phyloP scores from a whole-genome alignment of 352 stramenopile species.

The Phytophthora cryptogea region DNA sequence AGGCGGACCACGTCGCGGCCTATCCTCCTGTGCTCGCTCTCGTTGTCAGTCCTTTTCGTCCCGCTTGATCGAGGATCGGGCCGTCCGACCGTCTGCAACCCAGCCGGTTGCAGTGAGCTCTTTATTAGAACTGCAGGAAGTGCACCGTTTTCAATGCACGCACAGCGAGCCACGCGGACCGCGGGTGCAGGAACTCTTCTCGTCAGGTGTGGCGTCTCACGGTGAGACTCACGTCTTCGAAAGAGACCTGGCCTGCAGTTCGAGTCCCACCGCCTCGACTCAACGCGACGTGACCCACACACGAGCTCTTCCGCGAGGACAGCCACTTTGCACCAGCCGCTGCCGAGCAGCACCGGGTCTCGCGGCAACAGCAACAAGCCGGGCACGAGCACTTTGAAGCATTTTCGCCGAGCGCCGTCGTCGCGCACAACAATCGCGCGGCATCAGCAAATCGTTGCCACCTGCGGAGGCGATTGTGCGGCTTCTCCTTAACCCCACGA shows the following conservation, averaged over 20 bases:
- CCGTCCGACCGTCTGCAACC: conserved; percentile 28
- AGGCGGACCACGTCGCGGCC: conserved; percentile 18
- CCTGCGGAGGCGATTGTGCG: conserved; percentile 30
- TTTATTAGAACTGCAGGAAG: background rate
- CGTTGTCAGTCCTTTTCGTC: conserved; percentile 32
- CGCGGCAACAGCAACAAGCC: conserved; percentile 14
- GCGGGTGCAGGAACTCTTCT: background rate
- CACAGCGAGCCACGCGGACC: conserved; percentile 1
- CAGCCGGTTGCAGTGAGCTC: conserved; percentile 18
- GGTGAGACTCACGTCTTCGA: background rate
- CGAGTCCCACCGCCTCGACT: conserved; percentile 7
- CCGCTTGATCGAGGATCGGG: conserved; percentile 17
- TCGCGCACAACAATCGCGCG: conserved; percentile 31
- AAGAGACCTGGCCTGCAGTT: background rate
- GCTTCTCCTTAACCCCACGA: conserved; percentile 39
- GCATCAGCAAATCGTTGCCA: conserved; percentile 37
- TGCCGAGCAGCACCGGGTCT: conserved; percentile 22
- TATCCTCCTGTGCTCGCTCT: conserved; percentile 34
- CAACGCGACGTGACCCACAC: conserved; percentile 25
- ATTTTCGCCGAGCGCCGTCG: conserved; percentile 12
- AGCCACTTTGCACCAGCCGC: conserved; percentile 36
- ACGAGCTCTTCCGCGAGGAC: conserved; percentile 26
- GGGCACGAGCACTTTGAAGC: background rate
- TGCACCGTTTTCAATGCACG: conserved; percentile 9
- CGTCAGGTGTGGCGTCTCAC: conserved; percentile 12